phyloP scores from a whole-genome alignment of 176 grass and related monocot genomes.

The Ampelocalamus luodianensis region DNA sequence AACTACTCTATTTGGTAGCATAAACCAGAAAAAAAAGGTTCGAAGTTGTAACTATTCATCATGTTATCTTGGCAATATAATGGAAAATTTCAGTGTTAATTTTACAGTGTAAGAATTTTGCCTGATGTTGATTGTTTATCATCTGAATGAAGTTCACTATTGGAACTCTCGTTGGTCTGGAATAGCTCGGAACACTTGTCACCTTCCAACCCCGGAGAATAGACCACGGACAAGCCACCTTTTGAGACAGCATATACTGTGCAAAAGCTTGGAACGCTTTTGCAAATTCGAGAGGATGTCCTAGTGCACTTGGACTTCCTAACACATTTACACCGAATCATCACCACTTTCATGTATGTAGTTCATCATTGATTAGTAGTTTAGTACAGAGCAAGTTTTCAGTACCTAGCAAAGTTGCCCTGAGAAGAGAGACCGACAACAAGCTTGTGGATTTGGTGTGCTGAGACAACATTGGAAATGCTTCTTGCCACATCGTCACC shows the following conservation, averaged over 20 bases:
- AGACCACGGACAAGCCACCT: slow-evolving; percentile 52
- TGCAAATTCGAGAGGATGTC: slow-evolving; percentile 46
- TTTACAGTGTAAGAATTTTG: slow-evolving; percentile 18
- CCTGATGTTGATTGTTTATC: slow-evolving; percentile 43
- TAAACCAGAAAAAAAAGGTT: slow-evolving; percentile 23
- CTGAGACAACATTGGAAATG: slow-evolving; percentile 54
- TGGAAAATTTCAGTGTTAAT: neutral
- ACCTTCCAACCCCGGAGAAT: slow-evolving; percentile 41
- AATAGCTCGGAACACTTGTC: slow-evolving; percentile 31
- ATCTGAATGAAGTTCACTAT: slow-evolving; percentile 44
- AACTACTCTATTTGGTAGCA: slow-evolving; percentile 20
- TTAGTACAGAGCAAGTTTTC: neutral
- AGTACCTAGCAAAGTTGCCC: slow-evolving; percentile 53
- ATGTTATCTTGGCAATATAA: slow-evolving; percentile 10
- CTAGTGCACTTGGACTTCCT: slow-evolving; percentile 54
- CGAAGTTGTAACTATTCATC: slow-evolving; percentile 20
- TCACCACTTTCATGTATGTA: slow-evolving; percentile 9
- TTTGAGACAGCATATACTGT: slow-evolving; percentile 59
- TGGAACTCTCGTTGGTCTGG: slow-evolving; percentile 35
- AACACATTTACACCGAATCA: slow-evolving; percentile 30
- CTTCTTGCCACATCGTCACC: slow-evolving; percentile 53
- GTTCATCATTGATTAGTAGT: slow-evolving; percentile 5
- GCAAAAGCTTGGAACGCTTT: slow-evolving; percentile 55
- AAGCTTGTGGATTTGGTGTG: slow-evolving; percentile 52
- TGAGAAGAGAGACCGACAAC: slow-evolving; percentile 60